A percentile compares a stretch with the other conserved stretches of the same genome.
These are phyloP conservation scores for Alternaria alternata DNA, from an alignment of 2,329 filamentous ascomycete species.

Conservation along the genomic window DNA sequence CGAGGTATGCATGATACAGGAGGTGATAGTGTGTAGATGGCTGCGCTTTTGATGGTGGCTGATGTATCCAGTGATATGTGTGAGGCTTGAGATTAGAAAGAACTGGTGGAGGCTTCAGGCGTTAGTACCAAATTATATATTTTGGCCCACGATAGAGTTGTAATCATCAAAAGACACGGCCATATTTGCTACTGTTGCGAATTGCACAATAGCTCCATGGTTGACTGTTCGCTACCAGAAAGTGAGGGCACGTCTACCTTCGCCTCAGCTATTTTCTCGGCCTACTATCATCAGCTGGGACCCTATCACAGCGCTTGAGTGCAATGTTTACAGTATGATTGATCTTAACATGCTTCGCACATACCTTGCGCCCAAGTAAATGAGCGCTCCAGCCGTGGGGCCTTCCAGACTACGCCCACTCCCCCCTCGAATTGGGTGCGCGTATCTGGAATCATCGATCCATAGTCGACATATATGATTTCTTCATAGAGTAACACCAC, in stretches of 20 bases:
- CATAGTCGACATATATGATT: neutral
- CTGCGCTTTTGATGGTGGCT: neutral
- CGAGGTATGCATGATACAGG: neutral
- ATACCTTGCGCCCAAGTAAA: neutral
- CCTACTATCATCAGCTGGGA: neutral
- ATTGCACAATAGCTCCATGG: neutral
- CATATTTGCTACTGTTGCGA: neutral
- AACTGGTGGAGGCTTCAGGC: neutral
- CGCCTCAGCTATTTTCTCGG: neutral
- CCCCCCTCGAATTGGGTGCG: neutral
- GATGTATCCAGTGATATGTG: neutral
- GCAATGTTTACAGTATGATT: neutral
- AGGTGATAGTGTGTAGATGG: neutral
- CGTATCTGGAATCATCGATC: neutral
- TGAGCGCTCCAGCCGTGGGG: neutral
- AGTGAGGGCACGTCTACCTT: neutral
- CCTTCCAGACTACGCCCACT: neutral
- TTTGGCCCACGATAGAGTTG: neutral
- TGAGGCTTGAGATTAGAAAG: neutral
- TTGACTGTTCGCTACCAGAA: conserved; percentile 3
- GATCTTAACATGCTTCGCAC: neutral
- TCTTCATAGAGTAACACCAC: conserved; percentile 30
- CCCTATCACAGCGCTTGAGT: neutral
- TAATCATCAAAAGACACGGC: neutral
- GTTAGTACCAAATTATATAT: neutral